These are phyloP conservation scores for Puccinia hordei DNA, from an alignment of 1,284 basidiomycete species.

Conservation along the genomic window DNA sequence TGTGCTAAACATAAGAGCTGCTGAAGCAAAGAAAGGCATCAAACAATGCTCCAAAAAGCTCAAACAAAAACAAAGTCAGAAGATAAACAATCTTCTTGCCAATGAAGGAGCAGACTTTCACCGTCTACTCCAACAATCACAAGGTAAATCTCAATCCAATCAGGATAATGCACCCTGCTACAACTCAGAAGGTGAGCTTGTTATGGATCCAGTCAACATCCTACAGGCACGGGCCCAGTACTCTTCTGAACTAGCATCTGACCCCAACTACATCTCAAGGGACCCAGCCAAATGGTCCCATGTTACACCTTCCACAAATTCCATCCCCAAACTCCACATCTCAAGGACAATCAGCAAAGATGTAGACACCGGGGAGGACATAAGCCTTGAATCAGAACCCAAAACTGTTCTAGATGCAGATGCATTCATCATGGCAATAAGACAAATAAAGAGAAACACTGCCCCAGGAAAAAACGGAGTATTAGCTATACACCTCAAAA, in stretches of 20 bases:
- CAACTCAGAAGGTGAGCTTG: not conserved
- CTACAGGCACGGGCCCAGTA: not conserved
- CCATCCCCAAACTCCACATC: not conserved
- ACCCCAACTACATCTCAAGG: constrained; percentile 1
- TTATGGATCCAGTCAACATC: not conserved
- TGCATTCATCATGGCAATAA: constrained; percentile 15
- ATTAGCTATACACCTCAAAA: constrained; percentile 11
- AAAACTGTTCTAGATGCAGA: not conserved
- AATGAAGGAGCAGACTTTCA: not conserved
- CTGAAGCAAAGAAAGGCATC: not conserved
- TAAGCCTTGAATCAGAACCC: not conserved
- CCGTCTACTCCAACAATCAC: not conserved
- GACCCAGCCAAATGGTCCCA: not conserved
- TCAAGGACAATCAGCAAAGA: not conserved
- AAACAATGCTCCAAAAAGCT: not conserved
- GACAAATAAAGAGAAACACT: not conserved
- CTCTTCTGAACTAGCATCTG: constrained; percentile 4
- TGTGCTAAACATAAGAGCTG: too few species aligned
- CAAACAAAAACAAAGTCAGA: not conserved
- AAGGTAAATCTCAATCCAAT: not conserved
- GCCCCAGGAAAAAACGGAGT: constrained; percentile 26
- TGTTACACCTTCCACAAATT: not conserved
- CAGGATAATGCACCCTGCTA: constrained; percentile 3
- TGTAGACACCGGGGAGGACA: not conserved
- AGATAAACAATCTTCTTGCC: too few species aligned